Evolutionary conservation across 2,329 filamentous ascomycete species (phyloP), one percentile per base, ranked within the genome.

Genomic region (Volutella citrinella): DNA sequence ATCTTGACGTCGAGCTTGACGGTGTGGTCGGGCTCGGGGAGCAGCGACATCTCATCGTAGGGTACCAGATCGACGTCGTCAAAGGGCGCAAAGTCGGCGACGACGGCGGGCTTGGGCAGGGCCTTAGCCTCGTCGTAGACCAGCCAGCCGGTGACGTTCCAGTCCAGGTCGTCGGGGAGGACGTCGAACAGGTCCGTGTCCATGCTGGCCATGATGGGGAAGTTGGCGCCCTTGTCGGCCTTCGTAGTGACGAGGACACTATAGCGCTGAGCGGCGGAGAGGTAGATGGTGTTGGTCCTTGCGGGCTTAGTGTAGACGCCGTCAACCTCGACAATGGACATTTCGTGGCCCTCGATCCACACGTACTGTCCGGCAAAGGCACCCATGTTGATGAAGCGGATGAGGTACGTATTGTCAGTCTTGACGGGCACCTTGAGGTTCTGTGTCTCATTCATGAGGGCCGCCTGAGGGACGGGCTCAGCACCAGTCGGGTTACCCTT

Each of bases 31-130:
- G 85, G 80, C 11, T 78, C 66, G 5, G 72, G 68, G 7, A 82
- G 72, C 7, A 85, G 66, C 8, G 70, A 64, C 58, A 78, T 64
- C 34, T 76, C 74, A 54, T 94, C 87, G 39, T 76, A 69, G 0
- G 89, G 85, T 2, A 83, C 70, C 1, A 95, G 72, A 0, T 60
- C 72, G 45, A 85, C 80, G 55, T 95, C 89, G 50, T 95, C 87
- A 42, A 85, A 82, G 4, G 80, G 74, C 18, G 81, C 64, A 30
- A 87, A 78, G 10, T 75, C 69, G 24, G 82, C 71, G 4, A 89
- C 56, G 0, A 70, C 44, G 3, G 73, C 69, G 1, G 86, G 66
- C 0, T 66, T 54, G 3, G 75, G 72, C 2, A 72, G 57, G 0
- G 64, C 48, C 12, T 69, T 65, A 9, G 54, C 40, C 1, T 61